A percentile compares a stretch with the other conserved stretches of the same genome.
Conservation (phyloP, 257 asterid genomes). For the Forsythia suspensa region DNA sequence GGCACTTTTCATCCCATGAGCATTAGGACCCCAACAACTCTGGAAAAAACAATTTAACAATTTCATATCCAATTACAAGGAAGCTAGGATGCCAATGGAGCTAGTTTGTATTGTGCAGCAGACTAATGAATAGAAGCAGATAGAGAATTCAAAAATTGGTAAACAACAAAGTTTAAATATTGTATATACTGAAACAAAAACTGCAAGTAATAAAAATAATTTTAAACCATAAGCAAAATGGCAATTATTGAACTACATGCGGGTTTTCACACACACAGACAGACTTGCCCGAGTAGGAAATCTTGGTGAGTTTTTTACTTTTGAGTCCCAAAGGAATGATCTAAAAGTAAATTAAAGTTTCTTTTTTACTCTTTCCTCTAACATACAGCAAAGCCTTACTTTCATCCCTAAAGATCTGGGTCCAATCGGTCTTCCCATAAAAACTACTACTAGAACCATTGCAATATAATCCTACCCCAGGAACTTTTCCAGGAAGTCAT, state of each 20-base stretch:
- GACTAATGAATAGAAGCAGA: neutral
- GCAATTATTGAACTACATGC: neutral
- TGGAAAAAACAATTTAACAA: slow-evolving; percentile 28
- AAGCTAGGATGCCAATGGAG: slow-evolving; percentile 4
- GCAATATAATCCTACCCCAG: neutral
- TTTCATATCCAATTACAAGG: slow-evolving; percentile 1
- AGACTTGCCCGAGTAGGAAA: neutral
- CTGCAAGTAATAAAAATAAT: neutral
- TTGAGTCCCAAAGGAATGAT: neutral
- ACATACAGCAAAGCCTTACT: neutral
- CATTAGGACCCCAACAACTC: slow-evolving; percentile 79
- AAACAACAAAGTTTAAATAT: slow-evolving; percentile 8
- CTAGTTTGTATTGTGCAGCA: slow-evolving; percentile 1
- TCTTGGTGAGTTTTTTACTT: neutral
- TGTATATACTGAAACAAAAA: neutral
- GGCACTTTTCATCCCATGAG: slow-evolving; percentile 83
- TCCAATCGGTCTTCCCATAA: neutral
- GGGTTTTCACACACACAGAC: neutral
- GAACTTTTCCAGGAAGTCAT: neutral
- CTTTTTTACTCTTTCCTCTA: neutral
- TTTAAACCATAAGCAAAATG: neutral
- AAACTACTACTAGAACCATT: neutral
- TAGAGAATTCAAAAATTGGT: neutral
- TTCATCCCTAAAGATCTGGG: neutral
- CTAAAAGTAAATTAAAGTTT: neutral